These are phyloP conservation scores for Infundibulicybe gibba DNA, from an alignment of 768 basidiomycete species.

Conservation along the genomic window DNA sequence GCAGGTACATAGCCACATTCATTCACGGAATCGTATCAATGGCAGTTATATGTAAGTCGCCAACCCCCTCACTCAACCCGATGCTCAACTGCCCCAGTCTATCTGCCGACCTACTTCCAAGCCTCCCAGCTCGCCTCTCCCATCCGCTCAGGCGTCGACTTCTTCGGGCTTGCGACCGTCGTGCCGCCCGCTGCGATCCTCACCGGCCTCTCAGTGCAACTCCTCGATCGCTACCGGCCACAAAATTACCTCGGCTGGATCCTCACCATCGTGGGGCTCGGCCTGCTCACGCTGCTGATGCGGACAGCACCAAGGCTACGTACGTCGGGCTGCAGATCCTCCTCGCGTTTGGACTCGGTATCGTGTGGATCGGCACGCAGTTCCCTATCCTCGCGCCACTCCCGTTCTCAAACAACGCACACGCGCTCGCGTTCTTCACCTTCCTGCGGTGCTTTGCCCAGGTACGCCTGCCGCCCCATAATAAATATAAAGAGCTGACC, in stretches of 20 bases:
- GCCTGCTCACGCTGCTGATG: constrained; percentile 1
- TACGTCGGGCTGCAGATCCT: constrained; percentile 3
- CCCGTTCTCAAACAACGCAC: constrained; percentile 32
- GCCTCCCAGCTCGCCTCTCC: constrained; percentile 1
- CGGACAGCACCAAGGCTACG: neutral
- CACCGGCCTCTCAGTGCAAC: neutral
- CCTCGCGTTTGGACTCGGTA: constrained; percentile 9
- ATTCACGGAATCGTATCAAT: too few species aligned
- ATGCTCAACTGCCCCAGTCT: neutral
- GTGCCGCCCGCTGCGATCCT: neutral
- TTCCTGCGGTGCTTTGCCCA: constrained; percentile 32
- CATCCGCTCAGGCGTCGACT: neutral
- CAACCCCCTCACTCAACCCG: too few species aligned
- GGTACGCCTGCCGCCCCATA: constrained; percentile 13
- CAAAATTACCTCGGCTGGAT: constrained; percentile 5
- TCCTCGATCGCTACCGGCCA: constrained; percentile 1
- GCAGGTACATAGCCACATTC: too few species aligned
- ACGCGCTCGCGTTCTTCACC: constrained; percentile 39
- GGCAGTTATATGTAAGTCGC: too few species aligned
- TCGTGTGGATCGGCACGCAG: constrained; percentile 14
- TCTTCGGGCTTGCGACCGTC: neutral
- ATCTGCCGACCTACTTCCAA: constrained; percentile 1
- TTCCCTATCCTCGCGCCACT: constrained; percentile 49
- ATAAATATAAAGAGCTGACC: neutral
- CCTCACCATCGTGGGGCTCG: neutral